A percentile compares a stretch with the other conserved stretches of the same genome.
Evolutionary conservation across 768 basidiomycete species (phyloP).

Genomic region (Roridomyces roridus): DNA sequence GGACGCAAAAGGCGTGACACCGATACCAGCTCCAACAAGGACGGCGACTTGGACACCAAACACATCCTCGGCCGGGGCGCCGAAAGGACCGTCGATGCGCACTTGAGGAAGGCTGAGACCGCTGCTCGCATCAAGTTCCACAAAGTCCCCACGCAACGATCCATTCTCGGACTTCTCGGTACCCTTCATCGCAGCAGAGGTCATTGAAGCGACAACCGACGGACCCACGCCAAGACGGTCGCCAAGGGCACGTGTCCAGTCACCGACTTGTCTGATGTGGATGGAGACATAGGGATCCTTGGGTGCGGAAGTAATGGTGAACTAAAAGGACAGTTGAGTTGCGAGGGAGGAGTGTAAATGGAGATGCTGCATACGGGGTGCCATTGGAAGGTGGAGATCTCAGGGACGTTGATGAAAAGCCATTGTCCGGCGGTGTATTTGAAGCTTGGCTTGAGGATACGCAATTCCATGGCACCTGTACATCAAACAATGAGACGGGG

Average conservation of each 20-base stretch:
- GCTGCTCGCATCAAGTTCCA: slow-evolving; percentile 70
- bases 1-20: slow-evolving; percentile 94
- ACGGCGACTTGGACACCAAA: slow-evolving; percentile 87
- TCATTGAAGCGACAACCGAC: slow-evolving; percentile 77
- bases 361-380: slow-evolving; percentile 89
- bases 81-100: slow-evolving; percentile 90
- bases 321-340: slow-evolving; percentile 50
- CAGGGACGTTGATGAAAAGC: slow-evolving; percentile 90
- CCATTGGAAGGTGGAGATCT: slow-evolving; percentile 87
- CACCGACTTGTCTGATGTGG: slow-evolving; percentile 94
- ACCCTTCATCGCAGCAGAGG: slow-evolving; percentile 79
- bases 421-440: slow-evolving; percentile 92
- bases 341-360: not conserved
- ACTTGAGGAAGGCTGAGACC: slow-evolving; percentile 66
- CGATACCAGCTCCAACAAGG: slow-evolving; percentile 94
- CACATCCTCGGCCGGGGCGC: slow-evolving; percentile 92
- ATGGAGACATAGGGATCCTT: slow-evolving; percentile 92
- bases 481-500: slow-evolving; percentile 15
- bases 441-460: slow-evolving; percentile 91
- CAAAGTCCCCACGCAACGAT: slow-evolving; percentile 75
- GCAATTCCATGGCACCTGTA: slow-evolving; percentile 88
- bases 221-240: slow-evolving; percentile 86
- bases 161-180: slow-evolving; percentile 64
- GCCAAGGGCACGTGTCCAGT: slow-evolving; percentile 84
- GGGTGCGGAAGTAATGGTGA: slow-evolving; percentile 94